Base-by-base conservation (phyloP, 805 yeast species). In the Yamadazyma scolyti region DNA sequence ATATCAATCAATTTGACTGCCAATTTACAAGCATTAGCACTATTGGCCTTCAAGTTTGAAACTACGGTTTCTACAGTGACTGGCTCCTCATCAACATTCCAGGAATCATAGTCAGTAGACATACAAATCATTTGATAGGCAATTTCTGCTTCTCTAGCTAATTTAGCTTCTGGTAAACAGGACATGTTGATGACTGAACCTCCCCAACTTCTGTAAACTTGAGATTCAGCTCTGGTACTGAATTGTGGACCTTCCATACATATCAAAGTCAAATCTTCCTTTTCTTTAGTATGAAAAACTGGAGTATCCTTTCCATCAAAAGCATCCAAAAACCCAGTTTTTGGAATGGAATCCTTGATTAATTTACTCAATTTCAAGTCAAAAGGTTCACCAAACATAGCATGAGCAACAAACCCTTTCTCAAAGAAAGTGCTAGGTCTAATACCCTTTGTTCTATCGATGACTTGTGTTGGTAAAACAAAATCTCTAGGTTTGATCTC, bases 211-310 rank as follows among this genome's bases (percentile, higher is more conserved):
- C 74, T 61, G 68, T 93, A 93, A 62, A 93, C 61, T 54, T 74
- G 75, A 9, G 97, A 88, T 64, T 93, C 99, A 7, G 98, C 97
- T 44, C 99, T 75, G 9, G 98, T 93, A 22, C 94, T 81, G 60
- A 93, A 93, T 29, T 93, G 96, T 3, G 99, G 99, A 25, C 99
- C 99, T 62, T 90, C 99, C 99, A 93, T 93, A 59, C 98, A 93
- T 41, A 93, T 73, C 23, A 93, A 77, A 5, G 94, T 83, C 36
- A 84, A 63, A 50, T 90, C 97, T 36, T 75, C 79, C 34, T 75
- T 75, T 20, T 61, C 61, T 56, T 77, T 80, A 31, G 86, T 68
- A 61, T 83, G 95, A 58, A 89, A 61, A 27, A 58, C 59, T 4
- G 56, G 77, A 58, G 32, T 28, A 4, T 31, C 14, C 17, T 66